Evolutionary conservation across 176 grass and related monocot genomes (phyloP).

Genomic region (Phyllostachys edulis): DNA sequence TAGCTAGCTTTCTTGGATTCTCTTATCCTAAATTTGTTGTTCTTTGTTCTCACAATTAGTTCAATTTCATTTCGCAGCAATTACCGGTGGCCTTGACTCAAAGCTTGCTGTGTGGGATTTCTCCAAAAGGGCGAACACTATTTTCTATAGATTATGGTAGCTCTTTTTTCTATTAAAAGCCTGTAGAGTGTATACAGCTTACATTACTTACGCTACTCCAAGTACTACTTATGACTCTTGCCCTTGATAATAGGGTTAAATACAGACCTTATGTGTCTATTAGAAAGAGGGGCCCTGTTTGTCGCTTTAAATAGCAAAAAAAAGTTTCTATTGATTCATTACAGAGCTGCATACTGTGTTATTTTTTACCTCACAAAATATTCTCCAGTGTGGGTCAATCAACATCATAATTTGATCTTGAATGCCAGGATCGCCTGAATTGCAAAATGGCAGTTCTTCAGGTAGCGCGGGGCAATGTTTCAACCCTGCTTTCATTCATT

Average conservation of each 20-base stretch:
- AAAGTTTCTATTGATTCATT: not conserved
- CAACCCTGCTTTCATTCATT: constrained; percentile 95
- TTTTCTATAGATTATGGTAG: constrained; percentile 91
- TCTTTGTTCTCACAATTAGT: constrained; percentile 6
- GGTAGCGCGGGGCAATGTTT: constrained; percentile 69
- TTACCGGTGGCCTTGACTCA: constrained; percentile 84
- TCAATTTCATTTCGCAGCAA: constrained; percentile 46
- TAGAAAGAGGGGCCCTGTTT: not conserved
- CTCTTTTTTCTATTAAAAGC: constrained; percentile 12
- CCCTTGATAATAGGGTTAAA: not conserved
- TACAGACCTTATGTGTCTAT: constrained; percentile 11
- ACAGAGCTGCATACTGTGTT: not conserved
- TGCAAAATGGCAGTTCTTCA: constrained; percentile 46
- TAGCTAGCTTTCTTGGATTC: not conserved
- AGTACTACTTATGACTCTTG: not conserved
- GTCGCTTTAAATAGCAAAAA: not conserved
- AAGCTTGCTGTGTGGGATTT: constrained; percentile 90
- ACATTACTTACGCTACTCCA: constrained; percentile 3
- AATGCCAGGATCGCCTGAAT: constrained; percentile 62
- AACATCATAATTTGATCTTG: not conserved
- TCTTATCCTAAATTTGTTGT: not conserved
- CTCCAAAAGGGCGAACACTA: constrained; percentile 71
- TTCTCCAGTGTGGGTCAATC: not conserved
- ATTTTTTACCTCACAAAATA: not conserved
- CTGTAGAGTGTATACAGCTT: not conserved